These are phyloP conservation scores for Glycine tomentella DNA, from an alignment of 306 rosid species.

Conservation along the genomic window DNA sequence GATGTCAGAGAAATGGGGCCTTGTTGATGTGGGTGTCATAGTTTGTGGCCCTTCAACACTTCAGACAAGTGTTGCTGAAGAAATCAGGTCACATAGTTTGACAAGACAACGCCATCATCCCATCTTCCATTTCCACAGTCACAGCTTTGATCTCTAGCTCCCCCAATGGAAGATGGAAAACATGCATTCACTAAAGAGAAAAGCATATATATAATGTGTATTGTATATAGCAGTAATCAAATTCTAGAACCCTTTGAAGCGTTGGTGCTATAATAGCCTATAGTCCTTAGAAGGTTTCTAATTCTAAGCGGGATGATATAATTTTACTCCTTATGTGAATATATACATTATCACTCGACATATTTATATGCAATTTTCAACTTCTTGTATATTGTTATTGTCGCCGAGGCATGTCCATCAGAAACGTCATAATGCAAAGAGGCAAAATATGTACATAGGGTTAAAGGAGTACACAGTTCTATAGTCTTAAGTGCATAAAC, in stretches of 20 bases:
- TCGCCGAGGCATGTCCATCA: too few species aligned
- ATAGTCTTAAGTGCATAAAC: too few species aligned
- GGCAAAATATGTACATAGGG: too few species aligned
- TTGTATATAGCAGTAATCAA: constrained; percentile 30
- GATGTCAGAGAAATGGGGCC: constrained; percentile 70
- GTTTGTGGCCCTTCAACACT: constrained; percentile 94
- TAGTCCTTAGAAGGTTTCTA: constrained; percentile 21
- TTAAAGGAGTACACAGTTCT: too few species aligned
- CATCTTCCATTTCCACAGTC: constrained; percentile 89
- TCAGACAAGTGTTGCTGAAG: constrained; percentile 79
- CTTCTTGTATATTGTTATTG: neutral
- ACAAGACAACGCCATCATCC: constrained; percentile 64
- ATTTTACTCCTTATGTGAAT: neutral
- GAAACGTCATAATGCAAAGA: too few species aligned
- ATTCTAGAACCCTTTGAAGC: neutral
- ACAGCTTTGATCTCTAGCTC: constrained; percentile 84
- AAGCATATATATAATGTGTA: too few species aligned
- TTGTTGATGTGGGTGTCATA: constrained; percentile 77
- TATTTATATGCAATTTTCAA: constrained; percentile 6
- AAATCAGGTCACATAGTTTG: constrained; percentile 72
- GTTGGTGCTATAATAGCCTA: constrained; percentile 1
- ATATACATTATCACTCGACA: neutral
- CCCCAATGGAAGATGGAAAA: constrained; percentile 18
- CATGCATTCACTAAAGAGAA: too few species aligned
- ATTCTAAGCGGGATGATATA: neutral